Conservation (phyloP, 2,329 filamentous ascomycete species). For the Cercospora zeae-maydis region DNA sequence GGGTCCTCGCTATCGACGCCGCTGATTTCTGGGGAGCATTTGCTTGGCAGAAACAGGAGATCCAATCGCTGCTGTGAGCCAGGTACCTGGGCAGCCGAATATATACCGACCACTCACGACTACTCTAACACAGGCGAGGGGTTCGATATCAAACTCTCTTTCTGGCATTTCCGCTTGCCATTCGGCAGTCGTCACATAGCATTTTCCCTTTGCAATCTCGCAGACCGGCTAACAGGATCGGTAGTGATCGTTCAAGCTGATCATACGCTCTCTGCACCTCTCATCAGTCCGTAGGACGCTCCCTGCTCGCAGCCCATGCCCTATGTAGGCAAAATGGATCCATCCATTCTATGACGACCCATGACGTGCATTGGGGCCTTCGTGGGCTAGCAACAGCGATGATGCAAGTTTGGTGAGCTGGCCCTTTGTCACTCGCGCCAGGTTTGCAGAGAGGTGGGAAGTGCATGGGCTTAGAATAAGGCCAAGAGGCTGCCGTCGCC, state of each 20-base stretch:
- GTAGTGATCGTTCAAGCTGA: not conserved
- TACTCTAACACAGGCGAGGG: not conserved
- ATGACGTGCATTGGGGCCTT: not conserved
- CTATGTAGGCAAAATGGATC: not conserved
- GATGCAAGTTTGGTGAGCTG: not conserved
- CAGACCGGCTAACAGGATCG: not conserved
- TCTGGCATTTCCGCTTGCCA: not conserved
- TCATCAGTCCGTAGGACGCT: not conserved
- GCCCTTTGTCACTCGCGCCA: not conserved
- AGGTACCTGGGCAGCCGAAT: constrained; percentile 6
- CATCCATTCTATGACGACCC: not conserved
- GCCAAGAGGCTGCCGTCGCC: not conserved
- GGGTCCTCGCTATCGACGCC: not conserved
- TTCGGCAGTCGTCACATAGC: not conserved
- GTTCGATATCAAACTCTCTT: constrained; percentile 5
- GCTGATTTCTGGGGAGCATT: not conserved
- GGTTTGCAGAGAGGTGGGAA: not conserved
- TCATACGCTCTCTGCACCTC: not conserved
- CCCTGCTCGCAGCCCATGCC: not conserved
- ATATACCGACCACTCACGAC: constrained; percentile 1
- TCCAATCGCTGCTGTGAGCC: not conserved
- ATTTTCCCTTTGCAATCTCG: not conserved
- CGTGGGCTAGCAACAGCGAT: not conserved
- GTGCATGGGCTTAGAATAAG: not conserved
- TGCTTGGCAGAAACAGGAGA: not conserved